Conservation (phyloP, 2,329 filamentous ascomycete genomes). For the Scedosporium minutisporum region DNA sequence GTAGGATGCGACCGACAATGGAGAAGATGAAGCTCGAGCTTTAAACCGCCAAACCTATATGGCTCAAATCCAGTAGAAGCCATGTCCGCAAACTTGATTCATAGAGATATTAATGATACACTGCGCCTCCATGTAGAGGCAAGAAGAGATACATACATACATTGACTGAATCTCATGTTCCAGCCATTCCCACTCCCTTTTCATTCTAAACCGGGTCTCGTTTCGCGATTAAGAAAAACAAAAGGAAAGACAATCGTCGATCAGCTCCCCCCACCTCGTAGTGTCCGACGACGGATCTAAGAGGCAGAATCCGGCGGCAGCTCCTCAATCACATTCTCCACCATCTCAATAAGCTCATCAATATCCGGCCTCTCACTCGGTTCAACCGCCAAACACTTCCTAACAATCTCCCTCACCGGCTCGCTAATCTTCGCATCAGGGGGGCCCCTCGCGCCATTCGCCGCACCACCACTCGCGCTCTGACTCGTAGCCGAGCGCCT, state of each 20-base stretch:
- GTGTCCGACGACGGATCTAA: slow-evolving; percentile 2
- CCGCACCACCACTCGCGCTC: slow-evolving; percentile 15
- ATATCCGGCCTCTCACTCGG: slow-evolving; percentile 80
- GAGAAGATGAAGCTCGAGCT: too few species aligned
- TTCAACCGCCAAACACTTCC: slow-evolving; percentile 79
- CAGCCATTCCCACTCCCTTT: background rate
- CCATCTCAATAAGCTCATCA: slow-evolving; percentile 68
- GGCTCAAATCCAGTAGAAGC: too few species aligned
- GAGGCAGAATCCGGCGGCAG: slow-evolving; percentile 48
- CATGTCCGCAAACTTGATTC: background rate
- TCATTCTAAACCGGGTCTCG: background rate
- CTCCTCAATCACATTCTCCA: slow-evolving; percentile 61
- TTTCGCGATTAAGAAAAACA: slow-evolving; percentile 1
- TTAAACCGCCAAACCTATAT: too few species aligned
- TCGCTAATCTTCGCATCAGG: slow-evolving; percentile 55
- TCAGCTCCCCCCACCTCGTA: background rate
- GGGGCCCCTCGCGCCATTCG: slow-evolving; percentile 14
- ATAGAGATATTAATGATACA: background rate
- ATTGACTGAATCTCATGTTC: background rate
- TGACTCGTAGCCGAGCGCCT: slow-evolving; percentile 24
- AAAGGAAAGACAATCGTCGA: slow-evolving; percentile 7
- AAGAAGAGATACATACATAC: background rate
- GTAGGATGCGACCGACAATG: too few species aligned
- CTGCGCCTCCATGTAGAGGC: background rate
- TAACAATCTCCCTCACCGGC: slow-evolving; percentile 75